Base-by-base conservation (phyloP, 2,329 filamentous ascomycete genomes). In the Fusarium sp. region DNA sequence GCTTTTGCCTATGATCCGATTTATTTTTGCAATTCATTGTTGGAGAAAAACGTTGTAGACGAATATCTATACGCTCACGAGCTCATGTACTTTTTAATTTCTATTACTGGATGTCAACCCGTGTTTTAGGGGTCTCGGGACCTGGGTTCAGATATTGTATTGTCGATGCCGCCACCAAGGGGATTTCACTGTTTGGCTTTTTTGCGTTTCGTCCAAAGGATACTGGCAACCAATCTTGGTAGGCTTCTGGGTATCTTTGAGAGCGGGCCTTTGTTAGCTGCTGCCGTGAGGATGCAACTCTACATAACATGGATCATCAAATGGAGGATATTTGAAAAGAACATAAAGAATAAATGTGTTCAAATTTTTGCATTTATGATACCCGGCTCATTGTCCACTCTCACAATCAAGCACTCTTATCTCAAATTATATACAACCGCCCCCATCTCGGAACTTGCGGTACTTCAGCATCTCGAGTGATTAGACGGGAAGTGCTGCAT, bases 31-130 rank as follows among this genome's bases (percentile, higher is more conserved):
- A 23, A 58, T 58, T 50, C 30, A 23, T 55, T 53, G 36, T 42
- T 20, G 33, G 18, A 31, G 41, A 56, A 44, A 42, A 51, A 42
- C 44, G 45, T 57, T 63, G 38, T 65, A 63, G 60, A 70, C 57
- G 50, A 74, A 55, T 55, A 70, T 67, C 46, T 66, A 67, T 63
- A 71, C 62, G 68, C 65, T 62, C 59, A 74, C 55, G 72, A 74
- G 63, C 68, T 71, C 61, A 74, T 72, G 72, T 74, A 75, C 61
- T 64, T 70, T 51, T 45, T 75, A 71, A 70, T 74, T 59, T 61
- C 64, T 70, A 62, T 72, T 71, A 65, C 28, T 68, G 63, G 69
- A 68, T 71, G 60, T 53, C 46, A 33, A 50, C 58, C 47, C 38
- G 18, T n/a, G 63, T 38, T 42, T 37, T 44, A 18, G 20, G 46